phyloP scores from a whole-genome alignment of 2,329 filamentous ascomycete species.

The Fusarium hainanense region DNA sequence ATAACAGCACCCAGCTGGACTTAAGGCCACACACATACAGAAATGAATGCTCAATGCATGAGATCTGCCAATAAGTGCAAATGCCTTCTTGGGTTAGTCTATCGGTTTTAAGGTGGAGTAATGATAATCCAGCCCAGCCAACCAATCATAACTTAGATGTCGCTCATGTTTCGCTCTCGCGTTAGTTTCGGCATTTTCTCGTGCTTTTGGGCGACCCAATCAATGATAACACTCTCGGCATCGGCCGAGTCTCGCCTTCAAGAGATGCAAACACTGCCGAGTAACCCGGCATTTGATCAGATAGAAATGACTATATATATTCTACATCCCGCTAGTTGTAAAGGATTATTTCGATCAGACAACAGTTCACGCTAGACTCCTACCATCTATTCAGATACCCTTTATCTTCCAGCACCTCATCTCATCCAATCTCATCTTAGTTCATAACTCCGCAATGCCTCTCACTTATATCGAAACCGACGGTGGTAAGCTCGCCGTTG shows the following conservation, averaged over 20 bases:
- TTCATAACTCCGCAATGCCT: slow-evolving; percentile 4
- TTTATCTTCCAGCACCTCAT: not conserved
- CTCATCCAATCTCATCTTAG: not conserved
- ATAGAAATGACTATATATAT: slow-evolving; percentile 8
- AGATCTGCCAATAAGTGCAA: not conserved
- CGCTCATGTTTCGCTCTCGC: not conserved
- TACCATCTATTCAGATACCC: not conserved
- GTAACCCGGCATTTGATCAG: not conserved
- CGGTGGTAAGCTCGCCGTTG: slow-evolving; percentile 27
- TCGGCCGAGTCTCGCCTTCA: slow-evolving; percentile 8
- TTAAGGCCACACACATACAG: too few relatives aligned
- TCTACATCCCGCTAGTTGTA: rapidly evolving
- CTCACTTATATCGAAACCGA: slow-evolving; percentile 29
- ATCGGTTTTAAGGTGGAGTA: not conserved
- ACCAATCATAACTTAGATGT: rapidly evolving
- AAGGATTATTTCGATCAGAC: rapidly evolving
- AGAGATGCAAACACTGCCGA: not conserved
- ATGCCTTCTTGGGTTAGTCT: not conserved
- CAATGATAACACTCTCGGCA: rapidly evolving
- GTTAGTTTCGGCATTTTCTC: slow-evolving; percentile 24
- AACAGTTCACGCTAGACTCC: rapidly evolving
- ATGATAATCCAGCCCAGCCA: rapidly evolving
- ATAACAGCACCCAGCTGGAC: too few relatives aligned
- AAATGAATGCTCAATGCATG: too few relatives aligned
- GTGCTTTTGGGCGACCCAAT: slow-evolving; percentile 10